Conservation (phyloP, 108 stramenopile species). For the Discostella stelligeroides region DNA sequence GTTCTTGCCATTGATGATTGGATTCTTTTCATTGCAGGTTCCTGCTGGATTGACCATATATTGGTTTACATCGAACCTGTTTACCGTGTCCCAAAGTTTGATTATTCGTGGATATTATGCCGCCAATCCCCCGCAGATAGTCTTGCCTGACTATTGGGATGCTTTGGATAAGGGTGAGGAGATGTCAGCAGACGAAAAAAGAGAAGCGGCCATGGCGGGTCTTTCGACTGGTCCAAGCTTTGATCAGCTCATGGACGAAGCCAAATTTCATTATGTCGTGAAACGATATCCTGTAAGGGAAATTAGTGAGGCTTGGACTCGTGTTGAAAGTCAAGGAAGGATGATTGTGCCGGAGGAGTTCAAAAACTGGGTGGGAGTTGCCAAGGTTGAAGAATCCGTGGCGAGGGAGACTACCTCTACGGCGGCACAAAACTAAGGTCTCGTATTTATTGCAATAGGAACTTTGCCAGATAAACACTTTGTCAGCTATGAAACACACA, state of each 20-base stretch:
- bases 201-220: slow-evolving; percentile 78
- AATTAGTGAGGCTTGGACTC: slow-evolving; percentile 60
- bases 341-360: slow-evolving; percentile 36
- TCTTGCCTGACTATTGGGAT: slow-evolving; percentile 89
- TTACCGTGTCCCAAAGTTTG: slow-evolving; percentile 82
- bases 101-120: slow-evolving; percentile 76
- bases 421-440: neutral
- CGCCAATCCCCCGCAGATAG: slow-evolving; percentile 82
- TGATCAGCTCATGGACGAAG: slow-evolving; percentile 69
- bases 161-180: slow-evolving; percentile 69
- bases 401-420: neutral
- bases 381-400: too few relatives aligned
- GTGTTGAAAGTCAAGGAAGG: slow-evolving; percentile 22
- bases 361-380: slow-evolving; percentile 34
- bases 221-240: slow-evolving; percentile 72
- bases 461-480: too few relatives aligned
- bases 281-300: slow-evolving; percentile 67
- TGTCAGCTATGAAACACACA: too few relatives aligned
- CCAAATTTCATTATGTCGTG: slow-evolving; percentile 77
- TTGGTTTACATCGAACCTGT: slow-evolving; percentile 93
- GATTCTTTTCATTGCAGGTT: slow-evolving; percentile 93
- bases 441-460: neutral
- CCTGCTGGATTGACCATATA: slow-evolving; percentile 96
- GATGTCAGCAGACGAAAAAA: slow-evolving; percentile 81
- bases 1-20: slow-evolving; percentile 93